Conservation (phyloP, 2,329 filamentous ascomycete genomes). For the Rhexocercosporidium sp. region DNA sequence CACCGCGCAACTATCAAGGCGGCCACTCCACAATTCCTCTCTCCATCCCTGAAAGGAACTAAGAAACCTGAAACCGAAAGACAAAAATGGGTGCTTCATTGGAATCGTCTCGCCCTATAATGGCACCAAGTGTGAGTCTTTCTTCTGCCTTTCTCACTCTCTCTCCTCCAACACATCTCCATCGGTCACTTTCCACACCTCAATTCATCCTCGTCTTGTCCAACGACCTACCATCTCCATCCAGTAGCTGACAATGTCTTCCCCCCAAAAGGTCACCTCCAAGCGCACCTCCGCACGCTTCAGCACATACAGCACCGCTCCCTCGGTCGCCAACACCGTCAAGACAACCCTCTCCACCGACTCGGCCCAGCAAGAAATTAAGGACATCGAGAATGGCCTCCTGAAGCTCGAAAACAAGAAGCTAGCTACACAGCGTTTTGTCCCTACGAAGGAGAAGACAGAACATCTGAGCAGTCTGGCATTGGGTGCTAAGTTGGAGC, state of each 20-base stretch:
- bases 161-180: not conserved
- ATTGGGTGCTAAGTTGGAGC: slow-evolving; percentile 75
- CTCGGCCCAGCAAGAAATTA: slow-evolving; percentile 52
- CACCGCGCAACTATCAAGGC: not conserved
- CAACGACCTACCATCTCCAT: slow-evolving; percentile 1
- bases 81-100: slow-evolving; percentile 49
- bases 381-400: slow-evolving; percentile 66
- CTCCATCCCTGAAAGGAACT: slow-evolving; percentile 7
- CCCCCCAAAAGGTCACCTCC: slow-evolving; percentile 44
- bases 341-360: slow-evolving; percentile 40
- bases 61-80: slow-evolving; percentile 20
- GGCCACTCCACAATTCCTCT: slow-evolving; percentile 6
- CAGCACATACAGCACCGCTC: slow-evolving; percentile 55
- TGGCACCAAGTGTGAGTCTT: slow-evolving; percentile 56
- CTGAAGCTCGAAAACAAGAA: slow-evolving; percentile 74
- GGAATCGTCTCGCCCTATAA: slow-evolving; percentile 60
- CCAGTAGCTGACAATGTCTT: slow-evolving; percentile 28
- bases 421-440: slow-evolving; percentile 69
- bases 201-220: slow-evolving; percentile 5
- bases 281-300: slow-evolving; percentile 57
- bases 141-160: slow-evolving; percentile 16
- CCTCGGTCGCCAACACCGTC: slow-evolving; percentile 50
- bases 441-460: slow-evolving; percentile 67
- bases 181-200: slow-evolving; percentile 13
- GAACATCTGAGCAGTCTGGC: slow-evolving; percentile 74